A percentile compares a stretch with the other conserved stretches of the same genome.
These are phyloP conservation scores for Lasiosphaeriaceae sp. DNA, from an alignment of 495 filamentous ascomycete species.

Conservation along the genomic window DNA sequence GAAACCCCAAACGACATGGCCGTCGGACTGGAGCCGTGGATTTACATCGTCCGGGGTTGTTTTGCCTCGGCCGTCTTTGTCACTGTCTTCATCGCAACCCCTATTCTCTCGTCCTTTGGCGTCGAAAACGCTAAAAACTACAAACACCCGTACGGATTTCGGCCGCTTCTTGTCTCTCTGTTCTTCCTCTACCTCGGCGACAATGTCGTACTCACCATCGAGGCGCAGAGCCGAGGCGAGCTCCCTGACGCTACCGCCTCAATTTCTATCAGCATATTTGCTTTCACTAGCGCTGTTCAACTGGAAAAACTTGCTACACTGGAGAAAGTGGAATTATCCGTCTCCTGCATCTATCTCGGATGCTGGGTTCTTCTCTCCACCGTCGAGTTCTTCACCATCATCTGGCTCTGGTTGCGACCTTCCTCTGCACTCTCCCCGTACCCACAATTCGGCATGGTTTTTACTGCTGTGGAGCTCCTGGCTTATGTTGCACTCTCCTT, in stretches of 20 bases:
- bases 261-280: conserved; percentile 1
- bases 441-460: background rate
- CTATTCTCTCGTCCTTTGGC: conserved; percentile 2
- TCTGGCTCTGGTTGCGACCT: conserved; percentile 1
- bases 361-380: conserved; percentile 1
- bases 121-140: conserved; percentile 2
- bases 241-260: background rate
- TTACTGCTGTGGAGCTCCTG: conserved; percentile 3
- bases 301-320: conserved; percentile 4
- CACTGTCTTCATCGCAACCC: background rate
- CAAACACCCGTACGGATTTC: conserved; percentile 1
- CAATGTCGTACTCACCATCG: background rate
- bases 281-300: conserved; percentile 1
- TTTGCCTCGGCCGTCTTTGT: background rate
- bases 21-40: conserved; percentile 4
- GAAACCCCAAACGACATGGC: conserved; percentile 2
- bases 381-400: conserved; percentile 4
- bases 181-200: conserved; percentile 1
- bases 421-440: conserved; percentile 3
- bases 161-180: background rate
- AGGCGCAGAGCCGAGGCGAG: conserved; percentile 1
- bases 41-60: conserved; percentile 1
- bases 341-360: conserved; percentile 1
- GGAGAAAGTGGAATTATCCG: conserved; percentile 1
- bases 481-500: background rate